Percentiles rank a stretch among this genome's conserved stretches.
Evolutionary conservation across 2,329 filamentous ascomycete genomes (phyloP).

Genomic region (Calonectria multiphialidica): DNA sequence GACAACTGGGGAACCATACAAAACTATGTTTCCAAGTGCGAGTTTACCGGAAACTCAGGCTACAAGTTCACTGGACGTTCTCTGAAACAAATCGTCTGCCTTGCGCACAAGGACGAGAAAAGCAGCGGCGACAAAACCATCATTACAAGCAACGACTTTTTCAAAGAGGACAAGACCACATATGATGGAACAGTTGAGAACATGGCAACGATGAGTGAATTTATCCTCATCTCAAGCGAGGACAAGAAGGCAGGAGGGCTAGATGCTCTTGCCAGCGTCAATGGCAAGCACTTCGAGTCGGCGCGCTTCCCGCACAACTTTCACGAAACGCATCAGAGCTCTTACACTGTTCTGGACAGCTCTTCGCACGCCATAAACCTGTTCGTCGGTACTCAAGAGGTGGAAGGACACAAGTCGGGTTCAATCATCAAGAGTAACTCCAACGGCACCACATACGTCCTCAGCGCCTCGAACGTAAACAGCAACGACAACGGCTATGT

Average conservation of each 20-base stretch:
- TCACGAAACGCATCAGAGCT: conserved; percentile 79
- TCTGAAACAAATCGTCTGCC: conserved; percentile 70
- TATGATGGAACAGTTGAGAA: conserved; percentile 75
- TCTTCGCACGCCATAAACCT: conserved; percentile 95
- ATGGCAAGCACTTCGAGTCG: conserved; percentile 84
- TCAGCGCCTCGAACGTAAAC: conserved; percentile 86
- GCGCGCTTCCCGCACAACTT: conserved; percentile 91
- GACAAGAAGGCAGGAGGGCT: conserved; percentile 73
- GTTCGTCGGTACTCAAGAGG: conserved; percentile 84
- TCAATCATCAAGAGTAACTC: conserved; percentile 98
- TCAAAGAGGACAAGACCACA: conserved; percentile 67
- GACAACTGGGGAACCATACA: conserved; percentile 82
- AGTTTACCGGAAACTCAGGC: conserved; percentile 80
- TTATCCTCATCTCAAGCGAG: conserved; percentile 86
- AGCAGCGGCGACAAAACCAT: conserved; percentile 75
- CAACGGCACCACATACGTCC: conserved; percentile 94
- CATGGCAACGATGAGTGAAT: conserved; percentile 96
- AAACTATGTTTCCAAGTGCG: conserved; percentile 82
- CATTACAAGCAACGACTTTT: conserved; percentile 83
- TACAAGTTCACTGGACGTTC: conserved; percentile 61
- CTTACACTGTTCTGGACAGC: conserved; percentile 94
- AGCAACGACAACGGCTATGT: conserved; percentile 82
- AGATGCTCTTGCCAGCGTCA: conserved; percentile 84
- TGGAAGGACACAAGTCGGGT: conserved; percentile 77
- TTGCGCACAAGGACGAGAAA: conserved; percentile 66